A percentile compares a stretch with the other conserved stretches of the same genome.
phyloP scores from a whole-genome alignment of 331 rosid genomes.

The Quercus lobata region DNA sequence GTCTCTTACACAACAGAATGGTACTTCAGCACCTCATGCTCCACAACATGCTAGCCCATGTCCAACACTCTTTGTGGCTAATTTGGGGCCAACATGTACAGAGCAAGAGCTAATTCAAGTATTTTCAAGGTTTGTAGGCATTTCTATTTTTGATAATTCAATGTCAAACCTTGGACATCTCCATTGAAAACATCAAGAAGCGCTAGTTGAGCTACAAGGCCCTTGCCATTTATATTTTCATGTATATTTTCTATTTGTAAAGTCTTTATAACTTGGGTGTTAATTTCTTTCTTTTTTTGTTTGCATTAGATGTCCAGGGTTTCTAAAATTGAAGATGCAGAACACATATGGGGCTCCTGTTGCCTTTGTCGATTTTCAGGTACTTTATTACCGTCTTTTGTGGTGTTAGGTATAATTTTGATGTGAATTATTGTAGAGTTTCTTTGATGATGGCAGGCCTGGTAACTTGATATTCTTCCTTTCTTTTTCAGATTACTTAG shows the following conservation, averaged over 20 bases:
- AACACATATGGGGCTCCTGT: slow-evolving; percentile 92
- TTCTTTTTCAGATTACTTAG: not conserved
- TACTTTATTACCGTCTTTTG: slow-evolving; percentile 9
- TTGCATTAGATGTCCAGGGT: slow-evolving; percentile 75
- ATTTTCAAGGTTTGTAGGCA: slow-evolving; percentile 66
- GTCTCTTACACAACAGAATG: slow-evolving; percentile 30
- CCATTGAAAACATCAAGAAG: too few species aligned
- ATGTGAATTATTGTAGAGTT: not conserved
- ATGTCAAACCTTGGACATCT: too few species aligned
- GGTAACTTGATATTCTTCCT: not conserved
- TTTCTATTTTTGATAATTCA: not conserved
- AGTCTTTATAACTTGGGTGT: not conserved
- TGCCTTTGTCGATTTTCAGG: slow-evolving; percentile 97
- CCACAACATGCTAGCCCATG: slow-evolving; percentile 59
- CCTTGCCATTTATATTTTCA: not conserved
- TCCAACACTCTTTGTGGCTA: slow-evolving; percentile 91
- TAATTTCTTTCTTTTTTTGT: not conserved
- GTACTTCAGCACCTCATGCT: slow-evolving; percentile 34
- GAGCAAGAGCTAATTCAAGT: slow-evolving; percentile 79
- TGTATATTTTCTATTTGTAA: slow-evolving; percentile 6
- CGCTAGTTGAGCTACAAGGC: too few species aligned
- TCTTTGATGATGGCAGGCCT: not conserved
- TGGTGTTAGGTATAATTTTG: not conserved
- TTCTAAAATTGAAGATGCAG: slow-evolving; percentile 89
- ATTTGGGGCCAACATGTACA: slow-evolving; percentile 83